Evolutionary conservation across 306 rosid species (phyloP).

Genomic region (Dicorynia guianensis): DNA sequence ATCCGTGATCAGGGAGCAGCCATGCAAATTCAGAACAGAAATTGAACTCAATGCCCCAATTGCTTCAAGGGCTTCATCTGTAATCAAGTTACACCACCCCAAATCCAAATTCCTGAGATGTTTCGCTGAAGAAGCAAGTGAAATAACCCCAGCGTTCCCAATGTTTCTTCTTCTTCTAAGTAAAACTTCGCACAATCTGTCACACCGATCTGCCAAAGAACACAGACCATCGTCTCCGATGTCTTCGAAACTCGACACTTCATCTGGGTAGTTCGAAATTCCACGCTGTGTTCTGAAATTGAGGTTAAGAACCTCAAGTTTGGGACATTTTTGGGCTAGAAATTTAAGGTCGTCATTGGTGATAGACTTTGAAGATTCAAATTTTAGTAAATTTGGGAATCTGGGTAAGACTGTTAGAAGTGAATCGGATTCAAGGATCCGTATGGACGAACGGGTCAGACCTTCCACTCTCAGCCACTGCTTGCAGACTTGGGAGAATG

Average conservation of each 20-base stretch:
- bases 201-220: slow-evolving; percentile 33
- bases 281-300: neutral
- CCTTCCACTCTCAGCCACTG: slow-evolving; percentile 44
- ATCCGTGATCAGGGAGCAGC: slow-evolving; percentile 41
- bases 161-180: slow-evolving; percentile 35
- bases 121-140: neutral
- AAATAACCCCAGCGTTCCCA: slow-evolving; percentile 16
- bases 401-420: slow-evolving; percentile 25
- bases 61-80: slow-evolving; percentile 38
- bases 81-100: slow-evolving; percentile 28
- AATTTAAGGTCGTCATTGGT: slow-evolving; percentile 17
- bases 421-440: neutral
- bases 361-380: slow-evolving; percentile 11
- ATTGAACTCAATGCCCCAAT: slow-evolving; percentile 28
- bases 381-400: slow-evolving; percentile 30
- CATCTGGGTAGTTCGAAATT: neutral
- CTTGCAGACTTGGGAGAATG: slow-evolving; percentile 33
- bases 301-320: slow-evolving; percentile 31
- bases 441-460: slow-evolving; percentile 23
- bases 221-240: slow-evolving; percentile 35
- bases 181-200: slow-evolving; percentile 15
- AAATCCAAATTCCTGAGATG: neutral
- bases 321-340: slow-evolving; percentile 39
- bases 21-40: slow-evolving; percentile 33
- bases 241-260: slow-evolving; percentile 3